Percentiles rank a stretch among this genome's conserved stretches.
phyloP scores from a whole-genome alignment of 2,329 filamentous ascomycete species.

The Xylariales sp. region DNA sequence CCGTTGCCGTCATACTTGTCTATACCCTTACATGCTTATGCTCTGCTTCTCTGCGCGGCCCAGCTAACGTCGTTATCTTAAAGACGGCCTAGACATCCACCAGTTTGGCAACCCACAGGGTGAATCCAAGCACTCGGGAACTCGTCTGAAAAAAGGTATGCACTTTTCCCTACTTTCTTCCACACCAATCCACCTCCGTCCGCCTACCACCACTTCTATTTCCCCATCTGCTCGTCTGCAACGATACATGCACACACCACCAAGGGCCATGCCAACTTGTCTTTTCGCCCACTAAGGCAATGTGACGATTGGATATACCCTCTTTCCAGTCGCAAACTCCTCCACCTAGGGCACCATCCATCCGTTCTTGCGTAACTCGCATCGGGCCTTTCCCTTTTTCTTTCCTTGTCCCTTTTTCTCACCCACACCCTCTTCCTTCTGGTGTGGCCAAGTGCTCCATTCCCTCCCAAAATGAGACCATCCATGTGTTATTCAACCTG shows the following conservation, averaged over 20 bases:
- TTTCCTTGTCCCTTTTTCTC: slow-evolving; percentile 49
- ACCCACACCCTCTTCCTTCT: slow-evolving; percentile 46
- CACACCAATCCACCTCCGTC: slow-evolving; percentile 38
- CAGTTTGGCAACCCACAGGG: slow-evolving; percentile 47
- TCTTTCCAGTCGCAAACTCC: slow-evolving; percentile 50
- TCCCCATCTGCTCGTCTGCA: slow-evolving; percentile 50
- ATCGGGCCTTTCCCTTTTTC: slow-evolving; percentile 51
- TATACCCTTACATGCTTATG: slow-evolving; percentile 8
- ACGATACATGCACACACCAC: slow-evolving; percentile 52
- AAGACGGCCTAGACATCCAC: slow-evolving; percentile 45
- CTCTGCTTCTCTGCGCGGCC: slow-evolving; percentile 25
- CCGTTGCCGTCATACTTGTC: slow-evolving; percentile 20
- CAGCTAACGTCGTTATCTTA: slow-evolving; percentile 37
- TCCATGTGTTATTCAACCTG: slow-evolving; percentile 46
- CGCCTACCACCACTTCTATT: slow-evolving; percentile 40
- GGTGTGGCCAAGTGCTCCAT: slow-evolving; percentile 47
- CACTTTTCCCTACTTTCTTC: slow-evolving; percentile 39
- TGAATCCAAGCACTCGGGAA: slow-evolving; percentile 51
- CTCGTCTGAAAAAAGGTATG: slow-evolving; percentile 49
- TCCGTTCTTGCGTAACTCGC: slow-evolving; percentile 49
- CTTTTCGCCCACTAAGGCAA: slow-evolving; percentile 45
- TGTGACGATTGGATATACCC: slow-evolving; percentile 49
- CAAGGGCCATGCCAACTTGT: slow-evolving; percentile 43
- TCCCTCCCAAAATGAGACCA: slow-evolving; percentile 45
- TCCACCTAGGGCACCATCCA: slow-evolving; percentile 47